Evolutionary conservation across 805 yeast genomes (phyloP), one percentile per base, ranked within the genome.

Genomic region (Blastobotrys peoriensis): DNA sequence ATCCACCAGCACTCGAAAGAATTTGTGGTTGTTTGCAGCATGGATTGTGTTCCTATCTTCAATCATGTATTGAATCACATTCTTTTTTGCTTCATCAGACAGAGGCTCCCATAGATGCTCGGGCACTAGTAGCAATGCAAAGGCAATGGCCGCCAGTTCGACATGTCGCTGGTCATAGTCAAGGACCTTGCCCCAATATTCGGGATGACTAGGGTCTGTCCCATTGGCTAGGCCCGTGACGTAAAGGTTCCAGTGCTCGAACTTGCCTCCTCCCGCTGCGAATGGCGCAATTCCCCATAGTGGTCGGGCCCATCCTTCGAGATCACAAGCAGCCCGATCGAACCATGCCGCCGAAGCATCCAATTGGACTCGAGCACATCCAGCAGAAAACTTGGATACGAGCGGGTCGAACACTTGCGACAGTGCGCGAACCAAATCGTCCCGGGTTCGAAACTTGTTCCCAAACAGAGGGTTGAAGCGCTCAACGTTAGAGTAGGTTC

Each of bases 101-200:
- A 60, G 38, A 1, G 64, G 63, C 1, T 58, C 60, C 53, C 57
- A 58, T 41, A 60, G 43, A 20, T 49, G 40, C 18, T 58, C 55
- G 3, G 62, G 61, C 20, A 51, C 48, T 45, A 50, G 45, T 4
- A 52, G 48, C 41, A 60, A 39, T 2, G 57, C 58, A 45, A 46
- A 59, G 5, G 60, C 62, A 28, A 60, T 43, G 1, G 62, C 59
- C 5, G 65, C 64, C 43, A 59, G 45, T 36, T 60, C 64, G 16
- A 60, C 63, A 28, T 58, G 43, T 23, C 51, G 44, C 48, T 60
- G 64, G 48, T 78, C 81, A 18, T 6, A n/a, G 35, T 49, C 56
- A 4, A 30, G 41, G 18, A 50, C 40, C 8, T 44, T 41, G 2
- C 65, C 66, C 62, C 63, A 62, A 44, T 53, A 62, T 33, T 61